Evolutionary conservation across 1,139 yeast genomes (phyloP).

Genomic region (Saccharomycopsis hybrid): DNA sequence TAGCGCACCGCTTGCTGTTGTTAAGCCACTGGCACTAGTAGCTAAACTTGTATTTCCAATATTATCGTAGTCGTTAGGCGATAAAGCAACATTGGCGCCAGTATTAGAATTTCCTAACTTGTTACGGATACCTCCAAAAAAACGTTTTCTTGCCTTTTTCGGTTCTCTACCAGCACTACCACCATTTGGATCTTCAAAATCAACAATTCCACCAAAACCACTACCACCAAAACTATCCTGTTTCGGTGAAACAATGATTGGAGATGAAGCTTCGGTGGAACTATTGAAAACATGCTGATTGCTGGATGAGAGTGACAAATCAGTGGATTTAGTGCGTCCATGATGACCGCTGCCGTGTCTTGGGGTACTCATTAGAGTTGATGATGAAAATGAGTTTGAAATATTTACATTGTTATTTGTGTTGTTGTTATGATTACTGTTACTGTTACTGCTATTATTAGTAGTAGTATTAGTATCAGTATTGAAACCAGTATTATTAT

Average conservation of each 20-base stretch:
- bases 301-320: constrained; percentile 1
- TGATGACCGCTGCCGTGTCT: constrained; percentile 10
- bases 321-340: constrained; percentile 10
- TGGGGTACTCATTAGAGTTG: constrained; percentile 5
- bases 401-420: background rate
- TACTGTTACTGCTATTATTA: no score
- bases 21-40: background rate
- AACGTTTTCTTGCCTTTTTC: constrained; percentile 15
- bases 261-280: constrained; percentile 5
- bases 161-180: no score
- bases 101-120: constrained; percentile 7
- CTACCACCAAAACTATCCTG: constrained; percentile 9
- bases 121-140: constrained; percentile 21
- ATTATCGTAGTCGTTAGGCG: background rate
- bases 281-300: background rate
- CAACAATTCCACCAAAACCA: no score
- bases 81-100: background rate
- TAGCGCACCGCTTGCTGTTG: no score
- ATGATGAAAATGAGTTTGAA: constrained; percentile 6
- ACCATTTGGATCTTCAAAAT: no score
- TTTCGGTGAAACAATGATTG: constrained; percentile 9
- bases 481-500: no score
- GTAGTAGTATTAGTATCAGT: no score
- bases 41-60: no score
- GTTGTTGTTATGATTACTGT: no score